Evolutionary conservation across 192 early-diverging fungal species (phyloP), one percentile per base, ranked within the genome.

Genomic region (Entophlyctis luteolus): DNA sequence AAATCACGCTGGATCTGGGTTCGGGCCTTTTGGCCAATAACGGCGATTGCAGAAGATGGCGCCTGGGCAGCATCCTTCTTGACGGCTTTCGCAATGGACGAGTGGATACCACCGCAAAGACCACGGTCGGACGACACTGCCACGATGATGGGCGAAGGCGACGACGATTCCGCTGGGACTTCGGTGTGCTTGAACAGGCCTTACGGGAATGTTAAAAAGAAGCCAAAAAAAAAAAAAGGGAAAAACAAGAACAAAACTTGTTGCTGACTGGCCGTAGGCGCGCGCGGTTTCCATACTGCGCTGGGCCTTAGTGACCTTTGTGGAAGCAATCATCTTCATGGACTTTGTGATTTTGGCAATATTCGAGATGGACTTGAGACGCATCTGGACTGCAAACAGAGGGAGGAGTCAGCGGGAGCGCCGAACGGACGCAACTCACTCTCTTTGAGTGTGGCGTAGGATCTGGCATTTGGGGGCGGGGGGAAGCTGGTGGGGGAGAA

Each of bases 321-420:
- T 99, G 39, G 96, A 96, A 37, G 96, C 94, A 96, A 99, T 99
- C 93, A 99, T 96, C 87, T 99, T 99, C 95, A 99, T 99, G 47
- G 95, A 98, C 80, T 95, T 95, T 56, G 96, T 99, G 77, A 99
- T 98, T 84, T 99, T 99, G 72, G 89, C 92, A 83, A 98, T 99
- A 88, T 94, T 97, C 67, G 89, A 86, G 62, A 99, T 87, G 65
- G 96, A 95, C 84, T 95, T 94, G 75, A 96, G 79, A 62, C 96
- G 93, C 60, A 88, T 77, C 25, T 59, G 58, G 34, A 59, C 39
- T 37, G 33, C 35, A 3, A 58, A 12, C 67, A 25, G 14, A 18
- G 4, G 45, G 29, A 10, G 12, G 58, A 2, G 3, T 0, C n/a
- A 12, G n/a, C 1, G 18, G 29, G n/a, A n/a, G 22, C 12, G 12